Evolutionary conservation across 768 basidiomycete genomes (phyloP).

Genomic region (Botryobasidium botryosum): DNA sequence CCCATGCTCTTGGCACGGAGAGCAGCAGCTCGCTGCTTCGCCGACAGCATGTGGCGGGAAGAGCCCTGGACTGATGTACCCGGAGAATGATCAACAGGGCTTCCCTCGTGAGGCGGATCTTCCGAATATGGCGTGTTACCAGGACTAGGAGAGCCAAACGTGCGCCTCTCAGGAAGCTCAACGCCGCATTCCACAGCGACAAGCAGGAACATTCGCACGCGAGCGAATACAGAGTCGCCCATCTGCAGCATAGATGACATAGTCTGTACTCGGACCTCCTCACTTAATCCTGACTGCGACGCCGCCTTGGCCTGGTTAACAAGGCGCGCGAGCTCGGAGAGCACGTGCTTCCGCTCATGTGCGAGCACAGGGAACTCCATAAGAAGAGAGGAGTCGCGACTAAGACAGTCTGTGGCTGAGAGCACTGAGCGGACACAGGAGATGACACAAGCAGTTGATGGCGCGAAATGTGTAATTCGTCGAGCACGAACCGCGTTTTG

Average conservation of each 20-base stretch:
- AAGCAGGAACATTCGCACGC: conserved; percentile 57
- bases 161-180: conserved; percentile 14
- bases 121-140: no score
- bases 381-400: conserved; percentile 62
- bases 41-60: no score
- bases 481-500: conserved; percentile 70
- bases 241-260: conserved; percentile 81
- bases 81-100: no score
- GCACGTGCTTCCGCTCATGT: conserved; percentile 63
- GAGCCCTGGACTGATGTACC: no score
- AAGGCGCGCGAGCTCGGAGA: conserved; percentile 63
- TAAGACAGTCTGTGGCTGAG: conserved; percentile 64
- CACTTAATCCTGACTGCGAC: conserved; percentile 29
- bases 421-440: conserved; percentile 83
- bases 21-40: no score
- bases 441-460: conserved; percentile 87
- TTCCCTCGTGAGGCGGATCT: no score
- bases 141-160: no score
- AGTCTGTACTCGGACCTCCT: no score
- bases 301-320: conserved; percentile 47
- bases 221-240: conserved; percentile 64
- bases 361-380: conserved; percentile 46
- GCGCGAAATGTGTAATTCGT: conserved; percentile 72
- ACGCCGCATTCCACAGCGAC: conserved; percentile 22
- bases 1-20: no score